Percentiles rank a stretch among this genome's conserved stretches.
phyloP scores from a whole-genome alignment of 495 filamentous ascomycete genomes.

The Aspergillus haitiensis region DNA sequence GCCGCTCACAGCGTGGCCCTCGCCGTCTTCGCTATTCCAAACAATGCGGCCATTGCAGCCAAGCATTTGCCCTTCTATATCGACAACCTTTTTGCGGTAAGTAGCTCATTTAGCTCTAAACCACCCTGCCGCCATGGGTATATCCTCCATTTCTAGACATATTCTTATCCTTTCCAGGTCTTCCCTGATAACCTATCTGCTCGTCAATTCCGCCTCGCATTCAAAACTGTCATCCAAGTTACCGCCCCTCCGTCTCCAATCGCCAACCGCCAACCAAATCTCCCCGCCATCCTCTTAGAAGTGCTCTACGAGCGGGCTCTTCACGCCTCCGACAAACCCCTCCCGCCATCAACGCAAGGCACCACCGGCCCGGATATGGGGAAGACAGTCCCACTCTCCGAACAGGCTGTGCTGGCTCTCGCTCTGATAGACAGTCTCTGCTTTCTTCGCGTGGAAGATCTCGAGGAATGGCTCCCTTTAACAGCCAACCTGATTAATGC shows the following conservation, averaged over 20 bases:
- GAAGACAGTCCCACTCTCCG: constrained; percentile 57
- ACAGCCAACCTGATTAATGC: constrained; percentile 65
- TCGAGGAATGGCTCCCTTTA: constrained; percentile 77
- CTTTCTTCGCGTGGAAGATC: constrained; percentile 62
- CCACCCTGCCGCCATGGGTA: no score
- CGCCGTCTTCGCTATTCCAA: constrained; percentile 75
- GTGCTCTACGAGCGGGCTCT: constrained; percentile 69
- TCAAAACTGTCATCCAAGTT: constrained; percentile 84
- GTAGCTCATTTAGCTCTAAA: constrained; percentile 21
- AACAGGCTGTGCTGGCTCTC: constrained; percentile 76
- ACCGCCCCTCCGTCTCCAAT: constrained; percentile 79
- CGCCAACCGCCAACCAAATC: constrained; percentile 66
- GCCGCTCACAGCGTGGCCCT: constrained; percentile 87
- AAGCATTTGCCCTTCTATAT: constrained; percentile 83
- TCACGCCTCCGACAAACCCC: constrained; percentile 51
- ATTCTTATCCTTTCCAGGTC: constrained; percentile 40
- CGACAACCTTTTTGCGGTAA: constrained; percentile 73
- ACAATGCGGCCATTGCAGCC: constrained; percentile 68
- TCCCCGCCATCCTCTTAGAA: constrained; percentile 79
- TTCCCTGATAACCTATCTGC: constrained; percentile 83
- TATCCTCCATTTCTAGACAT: no score
- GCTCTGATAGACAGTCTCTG: constrained; percentile 82
- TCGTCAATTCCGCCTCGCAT: constrained; percentile 89
- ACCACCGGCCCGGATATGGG: constrained; percentile 31
- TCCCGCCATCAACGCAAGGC: constrained; percentile 40